phyloP scores from a whole-genome alignment of 2,329 filamentous ascomycete species.

The Nemania sp. region DNA sequence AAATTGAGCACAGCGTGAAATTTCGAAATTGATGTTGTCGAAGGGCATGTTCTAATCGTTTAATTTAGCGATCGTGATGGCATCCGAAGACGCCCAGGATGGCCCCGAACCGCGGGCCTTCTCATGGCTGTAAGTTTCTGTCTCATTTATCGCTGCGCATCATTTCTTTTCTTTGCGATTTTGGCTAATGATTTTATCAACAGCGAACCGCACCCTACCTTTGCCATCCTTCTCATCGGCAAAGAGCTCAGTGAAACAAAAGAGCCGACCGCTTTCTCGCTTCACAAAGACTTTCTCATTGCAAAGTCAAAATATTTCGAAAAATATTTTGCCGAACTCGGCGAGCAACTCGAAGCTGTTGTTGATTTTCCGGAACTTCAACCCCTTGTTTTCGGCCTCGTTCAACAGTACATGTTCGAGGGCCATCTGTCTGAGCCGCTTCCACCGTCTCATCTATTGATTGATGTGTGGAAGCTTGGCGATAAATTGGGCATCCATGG shows the following conservation, averaged over 20 bases:
- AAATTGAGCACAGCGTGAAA: no score
- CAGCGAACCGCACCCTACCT: constrained; percentile 58
- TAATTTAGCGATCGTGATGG: constrained; percentile 14
- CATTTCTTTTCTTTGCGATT: neutral
- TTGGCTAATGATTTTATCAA: constrained; percentile 22
- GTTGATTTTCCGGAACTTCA: constrained; percentile 54
- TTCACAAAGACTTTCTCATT: constrained; percentile 63
- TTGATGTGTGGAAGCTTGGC: constrained; percentile 61
- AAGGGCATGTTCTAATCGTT: constrained; percentile 13
- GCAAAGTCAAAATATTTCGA: constrained; percentile 54
- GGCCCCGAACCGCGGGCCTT: constrained; percentile 13
- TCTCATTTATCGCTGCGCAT: neutral
- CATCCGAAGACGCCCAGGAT: constrained; percentile 15
- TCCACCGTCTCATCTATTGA: constrained; percentile 57
- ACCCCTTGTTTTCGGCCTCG: constrained; percentile 56
- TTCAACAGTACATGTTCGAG: constrained; percentile 60
- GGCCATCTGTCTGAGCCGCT: constrained; percentile 46
- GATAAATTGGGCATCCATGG: constrained; percentile 55
- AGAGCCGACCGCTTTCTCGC: constrained; percentile 62
- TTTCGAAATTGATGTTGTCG: no score
- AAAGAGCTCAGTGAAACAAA: constrained; percentile 50
- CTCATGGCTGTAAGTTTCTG: constrained; percentile 27
- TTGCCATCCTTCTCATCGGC: constrained; percentile 59
- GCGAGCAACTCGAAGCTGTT: constrained; percentile 52
- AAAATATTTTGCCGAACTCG: constrained; percentile 46